Conservation (phyloP, 1,139 yeast genomes). For the Taphrina confusa region DNA sequence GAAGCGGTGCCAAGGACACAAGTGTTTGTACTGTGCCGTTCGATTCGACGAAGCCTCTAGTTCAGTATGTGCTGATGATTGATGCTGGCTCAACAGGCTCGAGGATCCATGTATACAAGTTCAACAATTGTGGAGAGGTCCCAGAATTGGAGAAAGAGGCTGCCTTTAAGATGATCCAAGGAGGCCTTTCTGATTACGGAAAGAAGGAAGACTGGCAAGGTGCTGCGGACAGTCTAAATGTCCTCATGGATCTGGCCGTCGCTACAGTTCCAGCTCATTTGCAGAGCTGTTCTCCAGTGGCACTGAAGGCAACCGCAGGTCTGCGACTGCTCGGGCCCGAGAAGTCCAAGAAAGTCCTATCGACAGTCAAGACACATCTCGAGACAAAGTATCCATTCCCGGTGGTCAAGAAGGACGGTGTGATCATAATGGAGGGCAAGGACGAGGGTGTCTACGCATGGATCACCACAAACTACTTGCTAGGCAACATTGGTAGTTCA, state of each 20-base stretch:
- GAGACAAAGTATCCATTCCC: conserved; percentile 85
- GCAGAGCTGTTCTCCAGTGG: conserved; percentile 83
- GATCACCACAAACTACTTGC: conserved; percentile 90
- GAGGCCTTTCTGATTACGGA: conserved; percentile 86
- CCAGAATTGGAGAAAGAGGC: conserved; percentile 76
- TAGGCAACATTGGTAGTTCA: conserved; percentile 84
- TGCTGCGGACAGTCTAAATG: conserved; percentile 86
- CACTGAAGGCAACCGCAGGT: conserved; percentile 98
- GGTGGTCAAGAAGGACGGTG: conserved; percentile 79
- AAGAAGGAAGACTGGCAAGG: conserved; percentile 62
- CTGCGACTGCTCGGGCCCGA: conserved; percentile 79
- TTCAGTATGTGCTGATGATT: conserved; percentile 76
- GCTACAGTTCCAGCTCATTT: conserved; percentile 69
- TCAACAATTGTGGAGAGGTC: conserved; percentile 79
- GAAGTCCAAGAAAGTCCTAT: conserved; percentile 67
- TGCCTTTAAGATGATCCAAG: conserved; percentile 77
- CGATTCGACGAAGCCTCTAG: conserved; percentile 40
- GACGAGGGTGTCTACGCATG: conserved; percentile 99
- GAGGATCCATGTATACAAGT: conserved; percentile 88
- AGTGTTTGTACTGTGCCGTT: conserved; percentile 37
- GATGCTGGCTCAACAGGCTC: conserved; percentile 99
- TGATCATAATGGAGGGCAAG: conserved; percentile 89
- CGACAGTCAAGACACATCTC: conserved; percentile 72
- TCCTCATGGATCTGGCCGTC: conserved; percentile 72
- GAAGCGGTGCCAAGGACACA: conserved; percentile 5